Conservation (phyloP, 768 basidiomycete genomes). For the Erythrobasidium yunnanense region DNA sequence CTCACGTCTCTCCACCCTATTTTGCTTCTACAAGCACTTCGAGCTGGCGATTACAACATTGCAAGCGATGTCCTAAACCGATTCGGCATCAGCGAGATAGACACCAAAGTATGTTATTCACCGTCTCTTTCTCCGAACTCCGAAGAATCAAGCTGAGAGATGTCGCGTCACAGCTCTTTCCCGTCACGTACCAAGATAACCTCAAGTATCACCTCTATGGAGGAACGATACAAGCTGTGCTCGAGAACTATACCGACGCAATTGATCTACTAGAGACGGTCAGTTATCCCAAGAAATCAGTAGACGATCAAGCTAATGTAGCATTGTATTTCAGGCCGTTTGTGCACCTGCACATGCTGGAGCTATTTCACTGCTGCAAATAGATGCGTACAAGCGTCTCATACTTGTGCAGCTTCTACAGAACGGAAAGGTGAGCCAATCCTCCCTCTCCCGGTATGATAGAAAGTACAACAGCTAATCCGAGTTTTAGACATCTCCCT, state of each 20-base stretch:
- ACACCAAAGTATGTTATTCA: slow-evolving; percentile 39
- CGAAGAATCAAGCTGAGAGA: not conserved
- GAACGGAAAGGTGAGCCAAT: slow-evolving; percentile 55
- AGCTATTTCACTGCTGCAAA: slow-evolving; percentile 56
- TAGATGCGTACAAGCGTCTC: slow-evolving; percentile 79
- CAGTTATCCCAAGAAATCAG: slow-evolving; percentile 43
- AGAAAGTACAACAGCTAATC: no score
- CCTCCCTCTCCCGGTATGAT: no score
- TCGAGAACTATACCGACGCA: slow-evolving; percentile 59
- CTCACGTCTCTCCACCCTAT: not conserved
- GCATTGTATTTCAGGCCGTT: slow-evolving; percentile 33
- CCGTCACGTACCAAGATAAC: slow-evolving; percentile 66
- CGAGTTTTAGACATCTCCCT: slow-evolving; percentile 37
- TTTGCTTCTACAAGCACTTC: not conserved
- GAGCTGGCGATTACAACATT: not conserved
- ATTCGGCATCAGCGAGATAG: slow-evolving; percentile 58
- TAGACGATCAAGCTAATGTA: not conserved
- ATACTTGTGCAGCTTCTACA: slow-evolving; percentile 65
- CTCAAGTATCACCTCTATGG: slow-evolving; percentile 75
- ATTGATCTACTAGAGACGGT: slow-evolving; percentile 72
- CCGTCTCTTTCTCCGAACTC: no score
- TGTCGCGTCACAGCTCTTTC: slow-evolving; percentile 38
- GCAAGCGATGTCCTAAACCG: slow-evolving; percentile 40
- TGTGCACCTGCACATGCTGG: slow-evolving; percentile 46
- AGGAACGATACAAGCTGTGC: slow-evolving; percentile 56